Conservation (phyloP, 129 eudicot genomes). For the Solidago caesia region DNA sequence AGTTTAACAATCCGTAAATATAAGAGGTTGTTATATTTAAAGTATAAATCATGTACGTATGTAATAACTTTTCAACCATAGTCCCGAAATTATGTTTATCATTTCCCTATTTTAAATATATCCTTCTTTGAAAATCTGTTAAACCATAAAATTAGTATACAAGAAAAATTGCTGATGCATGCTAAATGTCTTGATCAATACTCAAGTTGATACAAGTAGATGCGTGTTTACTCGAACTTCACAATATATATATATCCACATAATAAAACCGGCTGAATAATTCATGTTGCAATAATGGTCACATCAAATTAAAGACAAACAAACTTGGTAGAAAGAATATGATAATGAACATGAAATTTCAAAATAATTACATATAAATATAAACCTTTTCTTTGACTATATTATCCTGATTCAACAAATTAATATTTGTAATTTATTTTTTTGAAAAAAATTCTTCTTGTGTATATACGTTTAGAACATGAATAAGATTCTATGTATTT, state of each 20-base stretch:
- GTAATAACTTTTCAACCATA: no score
- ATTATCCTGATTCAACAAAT: no score
- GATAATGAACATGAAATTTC: conserved; percentile 14
- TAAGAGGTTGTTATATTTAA: no score
- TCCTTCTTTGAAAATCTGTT: neutral
- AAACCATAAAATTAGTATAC: neutral
- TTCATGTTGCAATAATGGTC: conserved; percentile 20
- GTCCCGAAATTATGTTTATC: no score
- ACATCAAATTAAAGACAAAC: conserved; percentile 20
- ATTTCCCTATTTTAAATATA: no score
- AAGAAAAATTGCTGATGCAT: neutral
- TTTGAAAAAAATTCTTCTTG: no score
- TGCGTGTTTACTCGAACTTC: conserved; percentile 19
- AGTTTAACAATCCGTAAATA: no score
- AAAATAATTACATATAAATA: neutral
- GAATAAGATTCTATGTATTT: no score
- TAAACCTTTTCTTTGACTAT: no score
- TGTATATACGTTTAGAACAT: no score
- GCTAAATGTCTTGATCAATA: neutral
- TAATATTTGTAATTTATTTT: no score
- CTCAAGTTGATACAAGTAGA: neutral
- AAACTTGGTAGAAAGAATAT: conserved; percentile 11
- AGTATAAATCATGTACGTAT: no score
- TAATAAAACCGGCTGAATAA: neutral
- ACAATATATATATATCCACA: neutral